Conservation (phyloP, 139 green algal species). For the Helicosporidium sp. region DNA sequence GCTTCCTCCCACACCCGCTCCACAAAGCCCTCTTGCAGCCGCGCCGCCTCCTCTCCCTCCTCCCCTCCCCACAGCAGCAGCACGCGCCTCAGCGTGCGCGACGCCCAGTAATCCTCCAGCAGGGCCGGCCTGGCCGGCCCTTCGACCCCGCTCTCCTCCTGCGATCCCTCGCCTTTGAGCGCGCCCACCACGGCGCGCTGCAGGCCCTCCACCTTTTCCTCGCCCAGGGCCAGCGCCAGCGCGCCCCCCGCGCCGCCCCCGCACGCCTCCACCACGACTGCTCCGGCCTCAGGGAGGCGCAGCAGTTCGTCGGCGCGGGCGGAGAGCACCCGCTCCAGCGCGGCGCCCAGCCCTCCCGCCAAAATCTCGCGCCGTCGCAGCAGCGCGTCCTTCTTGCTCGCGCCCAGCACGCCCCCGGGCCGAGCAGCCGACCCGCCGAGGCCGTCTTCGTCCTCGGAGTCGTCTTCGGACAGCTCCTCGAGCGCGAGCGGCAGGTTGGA, state of each 20-base stretch:
- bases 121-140: constrained; percentile 4
- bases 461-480: too few relatives aligned
- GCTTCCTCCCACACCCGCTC: constrained; percentile 22
- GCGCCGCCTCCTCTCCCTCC: constrained; percentile 1
- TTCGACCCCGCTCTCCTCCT: neutral
- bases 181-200: constrained; percentile 30
- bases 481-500: too few relatives aligned
- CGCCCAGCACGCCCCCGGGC: constrained; percentile 23
- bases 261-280: constrained; percentile 39
- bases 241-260: constrained; percentile 32
- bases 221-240: constrained; percentile 16
- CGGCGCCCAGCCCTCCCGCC: constrained; percentile 23
- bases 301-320: constrained; percentile 21
- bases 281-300: neutral
- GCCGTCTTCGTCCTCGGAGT: constrained; percentile 1
- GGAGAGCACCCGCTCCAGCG: constrained; percentile 18
- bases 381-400: constrained; percentile 52
- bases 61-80: constrained; percentile 20
- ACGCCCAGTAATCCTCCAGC: constrained; percentile 34
- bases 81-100: constrained; percentile 31
- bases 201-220: constrained; percentile 22
- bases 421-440: neutral
- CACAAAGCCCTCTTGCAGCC: constrained; percentile 7
- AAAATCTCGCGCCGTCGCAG: constrained; percentile 48
- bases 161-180: constrained; percentile 1